A percentile compares a stretch with the other conserved stretches of the same genome.
Conservation (phyloP, 192 early-diverging fungal genomes). For the Umbelopsis isabellina region DNA sequence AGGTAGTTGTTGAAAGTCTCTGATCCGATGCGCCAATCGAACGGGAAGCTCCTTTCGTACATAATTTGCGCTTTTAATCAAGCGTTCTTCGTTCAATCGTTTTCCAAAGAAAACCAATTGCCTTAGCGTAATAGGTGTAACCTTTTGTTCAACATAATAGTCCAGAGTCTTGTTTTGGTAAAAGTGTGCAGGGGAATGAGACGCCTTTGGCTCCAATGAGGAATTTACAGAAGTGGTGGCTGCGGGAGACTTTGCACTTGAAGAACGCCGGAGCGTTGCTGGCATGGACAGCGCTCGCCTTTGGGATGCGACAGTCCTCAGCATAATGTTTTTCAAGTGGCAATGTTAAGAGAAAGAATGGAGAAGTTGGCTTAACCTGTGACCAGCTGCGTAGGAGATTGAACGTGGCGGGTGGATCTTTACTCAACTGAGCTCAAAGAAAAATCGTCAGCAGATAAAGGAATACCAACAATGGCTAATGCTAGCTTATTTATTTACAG, state of each 20-base stretch:
- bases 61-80: slow-evolving; percentile 89
- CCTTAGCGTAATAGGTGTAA: slow-evolving; percentile 83
- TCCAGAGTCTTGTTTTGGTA: slow-evolving; percentile 93
- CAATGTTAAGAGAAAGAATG: neutral
- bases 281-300: slow-evolving; percentile 9
- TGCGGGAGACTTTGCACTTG: neutral
- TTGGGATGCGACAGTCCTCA: neutral
- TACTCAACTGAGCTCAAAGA: too few species aligned
- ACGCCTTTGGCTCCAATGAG: slow-evolving; percentile 17
- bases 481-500: too few species aligned
- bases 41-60: slow-evolving; percentile 87
- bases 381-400: slow-evolving; percentile 13
- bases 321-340: neutral
- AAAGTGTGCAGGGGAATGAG: slow-evolving; percentile 68
- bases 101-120: slow-evolving; percentile 92
- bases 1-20: slow-evolving; percentile 90
- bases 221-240: neutral
- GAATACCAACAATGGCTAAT: too few species aligned
- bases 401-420: neutral
- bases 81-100: slow-evolving; percentile 80
- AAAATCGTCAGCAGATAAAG: too few species aligned
- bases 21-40: slow-evolving; percentile 89
- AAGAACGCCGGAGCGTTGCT: neutral
- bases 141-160: slow-evolving; percentile 75
- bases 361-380: neutral